Evolutionary conservation across 225 moss, liverwort and hornwort species (phyloP), one percentile per base, ranked within the genome.

Genomic region (Marchantia paleacea): DNA sequence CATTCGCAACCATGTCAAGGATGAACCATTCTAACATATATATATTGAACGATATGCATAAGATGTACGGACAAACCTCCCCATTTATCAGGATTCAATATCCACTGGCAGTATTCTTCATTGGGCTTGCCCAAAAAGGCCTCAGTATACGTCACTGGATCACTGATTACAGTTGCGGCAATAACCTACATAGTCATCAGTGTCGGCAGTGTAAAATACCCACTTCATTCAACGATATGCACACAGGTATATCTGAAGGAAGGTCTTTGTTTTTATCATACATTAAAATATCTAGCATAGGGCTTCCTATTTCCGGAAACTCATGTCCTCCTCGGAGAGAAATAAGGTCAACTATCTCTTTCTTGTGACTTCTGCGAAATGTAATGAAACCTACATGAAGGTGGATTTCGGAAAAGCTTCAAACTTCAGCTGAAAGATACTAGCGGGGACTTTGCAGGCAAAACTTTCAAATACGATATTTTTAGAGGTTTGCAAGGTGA

Each of bases 41-140:
- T 26, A 39, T 14, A 69, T 22, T 13, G 13, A 69, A 69, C 0
- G 28, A 29, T 49, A 55, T 16, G 22, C 4, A 19, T 57, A 15
- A 58, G 75, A 79, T 52, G 24, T 58, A 22, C 29, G 55, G 29
- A 75, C 75, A 75, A 57, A 93, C 95, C 99, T 95, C 99, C 99
- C 95, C 99, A 99, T 76, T 99, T 99, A 80, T 91, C 91, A 55
- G 99, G 94, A 86, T 91, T 86, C 29, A 94, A 86, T 83, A 99
- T 99, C 99, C 99, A 99, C 78, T 90, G 83, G 28, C 95, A 95
- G 67, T 95, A 99, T 28, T 94, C 95, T 75, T 90, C 82, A 84
- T 99, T 99, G 19, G 89, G 86, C 85, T 99, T 99, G 57, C 92
- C 95, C 77, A 99, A 73, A 79, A 99, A 90, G 11, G 91, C 99